phyloP scores from a whole-genome alignment of 1,139 yeast genomes.

The Schwanniomyces etchellsii region DNA sequence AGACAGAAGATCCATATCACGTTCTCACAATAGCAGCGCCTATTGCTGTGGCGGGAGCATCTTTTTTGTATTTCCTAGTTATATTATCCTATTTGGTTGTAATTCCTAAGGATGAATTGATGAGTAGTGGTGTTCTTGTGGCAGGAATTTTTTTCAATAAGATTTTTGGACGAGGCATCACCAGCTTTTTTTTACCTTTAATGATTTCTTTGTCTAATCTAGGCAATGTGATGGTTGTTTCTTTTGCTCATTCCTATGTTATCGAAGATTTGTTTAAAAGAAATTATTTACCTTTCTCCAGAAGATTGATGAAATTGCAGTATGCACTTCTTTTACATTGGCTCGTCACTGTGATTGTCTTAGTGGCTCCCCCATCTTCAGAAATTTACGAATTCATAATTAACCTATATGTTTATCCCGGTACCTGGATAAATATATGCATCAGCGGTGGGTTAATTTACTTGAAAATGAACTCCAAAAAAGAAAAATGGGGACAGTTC shows the following conservation, averaged over 20 bases:
- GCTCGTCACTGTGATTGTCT: slow-evolving; percentile 39
- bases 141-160: slow-evolving; percentile 73
- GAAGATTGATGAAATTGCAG: slow-evolving; percentile 49
- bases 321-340: slow-evolving; percentile 39
- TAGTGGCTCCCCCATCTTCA: slow-evolving; percentile 42
- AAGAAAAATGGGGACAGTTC: slow-evolving; percentile 32
- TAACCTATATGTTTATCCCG: slow-evolving; percentile 46
- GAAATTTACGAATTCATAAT: slow-evolving; percentile 46
- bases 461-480: slow-evolving; percentile 23
- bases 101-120: slow-evolving; percentile 58
- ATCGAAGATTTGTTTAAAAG: slow-evolving; percentile 72
- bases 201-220: slow-evolving; percentile 70
- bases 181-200: slow-evolving; percentile 58
- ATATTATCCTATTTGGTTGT: slow-evolving; percentile 72
- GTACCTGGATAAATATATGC: slow-evolving; percentile 44
- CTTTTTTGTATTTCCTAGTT: slow-evolving; percentile 62
- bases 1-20: slow-evolving; percentile 51
- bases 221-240: slow-evolving; percentile 75
- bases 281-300: slow-evolving; percentile 65
- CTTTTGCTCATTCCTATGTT: slow-evolving; percentile 73
- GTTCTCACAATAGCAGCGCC: slow-evolving; percentile 73
- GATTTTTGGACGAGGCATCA: slow-evolving; percentile 66
- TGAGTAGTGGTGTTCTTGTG: slow-evolving; percentile 59
- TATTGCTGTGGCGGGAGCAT: slow-evolving; percentile 52
- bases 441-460: slow-evolving; percentile 39